Evolutionary conservation across 2,329 filamentous ascomycete genomes (phyloP).

Genomic region (Myriosclerotinia curreyana): DNA sequence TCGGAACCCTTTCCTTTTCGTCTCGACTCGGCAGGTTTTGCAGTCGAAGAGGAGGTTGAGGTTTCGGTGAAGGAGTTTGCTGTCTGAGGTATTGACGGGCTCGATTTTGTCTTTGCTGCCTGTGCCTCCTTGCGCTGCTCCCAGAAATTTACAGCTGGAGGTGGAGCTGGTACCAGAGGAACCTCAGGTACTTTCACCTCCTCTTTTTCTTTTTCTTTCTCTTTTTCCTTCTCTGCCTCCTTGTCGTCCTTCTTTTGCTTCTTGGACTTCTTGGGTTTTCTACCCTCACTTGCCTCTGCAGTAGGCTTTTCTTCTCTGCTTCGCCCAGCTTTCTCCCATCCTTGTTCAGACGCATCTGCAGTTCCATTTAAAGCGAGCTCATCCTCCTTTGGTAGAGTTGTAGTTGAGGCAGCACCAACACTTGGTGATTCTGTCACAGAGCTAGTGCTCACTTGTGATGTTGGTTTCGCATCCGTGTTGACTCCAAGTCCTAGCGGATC

Average conservation of each 20-base stretch:
- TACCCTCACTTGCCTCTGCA: conserved; percentile 40
- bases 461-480: conserved; percentile 30
- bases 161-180: conserved; percentile 71
- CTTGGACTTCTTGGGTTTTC: conserved; percentile 36
- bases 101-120: conserved; percentile 48
- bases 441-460: conserved; percentile 32
- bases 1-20: conserved; percentile 44
- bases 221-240: conserved; percentile 55
- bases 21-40: conserved; percentile 41
- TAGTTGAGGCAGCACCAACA: conserved; percentile 49
- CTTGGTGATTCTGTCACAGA: conserved; percentile 53
- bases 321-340: conserved; percentile 65
- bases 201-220: conserved; percentile 60
- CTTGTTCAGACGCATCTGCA: conserved; percentile 57
- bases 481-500: conserved; percentile 28
- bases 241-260: conserved; percentile 41
- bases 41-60: conserved; percentile 27
- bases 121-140: conserved; percentile 68
- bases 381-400: conserved; percentile 50
- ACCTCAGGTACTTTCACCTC: conserved; percentile 50
- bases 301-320: conserved; percentile 58
- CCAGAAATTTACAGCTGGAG: conserved; percentile 87
- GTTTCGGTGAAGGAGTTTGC: conserved; percentile 22
- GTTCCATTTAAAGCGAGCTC: conserved; percentile 61
- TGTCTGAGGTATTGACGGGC: conserved; percentile 24